These are phyloP conservation scores for Rhinocladiella similis DNA, from an alignment of 2,329 filamentous ascomycete species.

Conservation along the genomic window DNA sequence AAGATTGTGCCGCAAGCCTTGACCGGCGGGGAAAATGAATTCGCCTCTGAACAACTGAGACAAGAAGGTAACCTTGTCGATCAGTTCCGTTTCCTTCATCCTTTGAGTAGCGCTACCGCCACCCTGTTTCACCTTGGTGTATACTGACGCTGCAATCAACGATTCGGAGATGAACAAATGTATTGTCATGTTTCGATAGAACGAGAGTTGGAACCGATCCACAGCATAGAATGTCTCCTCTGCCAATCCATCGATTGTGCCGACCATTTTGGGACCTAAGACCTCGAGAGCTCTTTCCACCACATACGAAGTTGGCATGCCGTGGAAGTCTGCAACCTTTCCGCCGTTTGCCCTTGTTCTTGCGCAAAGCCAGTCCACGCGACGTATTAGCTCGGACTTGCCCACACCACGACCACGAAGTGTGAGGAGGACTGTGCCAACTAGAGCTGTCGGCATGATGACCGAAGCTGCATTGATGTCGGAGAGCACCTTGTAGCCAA, in stretches of 20 bases:
- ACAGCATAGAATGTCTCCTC: slow-evolving; percentile 95
- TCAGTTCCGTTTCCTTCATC: slow-evolving; percentile 72
- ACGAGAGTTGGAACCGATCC: slow-evolving; percentile 93
- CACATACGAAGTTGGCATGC: slow-evolving; percentile 74
- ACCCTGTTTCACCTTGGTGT: slow-evolving; percentile 85
- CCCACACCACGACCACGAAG: slow-evolving; percentile 89
- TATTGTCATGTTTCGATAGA: slow-evolving; percentile 99
- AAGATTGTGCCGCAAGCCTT: slow-evolving; percentile 77
- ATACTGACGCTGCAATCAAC: slow-evolving; percentile 85
- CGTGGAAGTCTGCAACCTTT: slow-evolving; percentile 89
- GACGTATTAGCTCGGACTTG: slow-evolving; percentile 76
- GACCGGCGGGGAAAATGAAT: slow-evolving; percentile 85
- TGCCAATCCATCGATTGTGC: slow-evolving; percentile 72
- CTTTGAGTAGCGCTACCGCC: slow-evolving; percentile 80
- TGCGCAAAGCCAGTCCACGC: slow-evolving; percentile 86
- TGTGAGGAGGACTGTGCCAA: slow-evolving; percentile 89
- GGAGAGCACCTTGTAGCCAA: slow-evolving; percentile 88
- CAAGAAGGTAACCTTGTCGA: slow-evolving; percentile 80
- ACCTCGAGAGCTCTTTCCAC: slow-evolving; percentile 90
- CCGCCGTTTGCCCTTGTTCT: slow-evolving; percentile 84
- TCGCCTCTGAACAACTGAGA: slow-evolving; percentile 90
- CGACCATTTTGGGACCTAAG: slow-evolving; percentile 84
- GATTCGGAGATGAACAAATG: slow-evolving; percentile 95
- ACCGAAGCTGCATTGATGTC: slow-evolving; percentile 97
- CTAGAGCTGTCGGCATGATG: slow-evolving; percentile 95